Percentiles rank a stretch among this genome's conserved stretches.
Evolutionary conservation across 73 alveolate species (phyloP).

Genomic region (Uronychia setigera): DNA sequence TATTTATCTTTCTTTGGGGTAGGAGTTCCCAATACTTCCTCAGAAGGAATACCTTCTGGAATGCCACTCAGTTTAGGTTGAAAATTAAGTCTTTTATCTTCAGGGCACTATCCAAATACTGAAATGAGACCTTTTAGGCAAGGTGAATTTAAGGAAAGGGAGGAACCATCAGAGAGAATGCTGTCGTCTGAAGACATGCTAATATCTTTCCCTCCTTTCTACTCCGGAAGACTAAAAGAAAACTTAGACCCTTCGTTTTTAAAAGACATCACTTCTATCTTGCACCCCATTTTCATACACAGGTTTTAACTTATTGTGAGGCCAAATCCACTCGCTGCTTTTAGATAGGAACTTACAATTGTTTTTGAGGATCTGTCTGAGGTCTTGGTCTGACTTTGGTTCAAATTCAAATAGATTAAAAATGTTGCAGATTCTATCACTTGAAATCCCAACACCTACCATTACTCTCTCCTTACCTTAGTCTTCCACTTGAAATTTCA

Average conservation of each 20-base stretch:
- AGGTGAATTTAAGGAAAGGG: not conserved
- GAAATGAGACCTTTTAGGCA: not conserved
- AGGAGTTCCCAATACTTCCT: not conserved
- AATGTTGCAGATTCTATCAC: not conserved
- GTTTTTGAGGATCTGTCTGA: not conserved
- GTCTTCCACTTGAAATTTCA: too few relatives aligned
- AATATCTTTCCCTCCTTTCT: not conserved
- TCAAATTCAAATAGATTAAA: not conserved
- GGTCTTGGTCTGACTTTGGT: not conserved
- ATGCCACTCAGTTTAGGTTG: not conserved
- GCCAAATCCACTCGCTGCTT: not conserved
- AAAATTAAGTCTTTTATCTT: not conserved
- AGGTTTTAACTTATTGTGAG: not conserved
- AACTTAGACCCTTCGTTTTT: not conserved
- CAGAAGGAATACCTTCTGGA: not conserved
- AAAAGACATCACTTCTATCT: not conserved
- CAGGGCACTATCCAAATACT: not conserved
- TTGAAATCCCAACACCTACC: not conserved
- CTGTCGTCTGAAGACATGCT: not conserved
- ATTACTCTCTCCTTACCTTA: not conserved
- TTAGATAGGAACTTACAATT: not conserved
- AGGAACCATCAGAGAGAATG: not conserved
- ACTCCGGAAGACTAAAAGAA: not conserved
- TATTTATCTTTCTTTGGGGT: not conserved
- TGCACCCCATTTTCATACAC: not conserved